Percentiles rank a stretch among this genome's conserved stretches.
phyloP scores from a whole-genome alignment of 345 rosid genomes.

The Cardamine occulta region DNA sequence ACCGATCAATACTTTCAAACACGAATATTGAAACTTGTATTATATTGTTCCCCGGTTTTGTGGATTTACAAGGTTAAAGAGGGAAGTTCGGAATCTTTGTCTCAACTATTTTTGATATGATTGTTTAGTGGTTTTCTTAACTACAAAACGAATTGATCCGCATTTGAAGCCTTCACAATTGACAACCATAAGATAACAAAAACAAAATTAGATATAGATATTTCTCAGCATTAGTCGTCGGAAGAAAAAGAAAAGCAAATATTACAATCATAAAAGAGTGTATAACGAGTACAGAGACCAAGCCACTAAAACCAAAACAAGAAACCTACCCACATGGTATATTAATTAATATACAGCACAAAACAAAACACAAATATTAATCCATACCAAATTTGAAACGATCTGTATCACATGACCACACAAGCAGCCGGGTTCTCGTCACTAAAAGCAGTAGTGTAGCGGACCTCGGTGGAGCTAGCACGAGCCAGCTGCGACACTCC shows the following conservation, averaged over 20 bases:
- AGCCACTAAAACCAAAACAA: slow-evolving; percentile 22
- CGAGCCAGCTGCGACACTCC: slow-evolving; percentile 75
- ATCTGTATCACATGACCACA: slow-evolving; percentile 58
- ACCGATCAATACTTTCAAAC: not conserved
- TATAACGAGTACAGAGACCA: not conserved
- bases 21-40: slow-evolving; percentile 17
- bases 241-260: not conserved
- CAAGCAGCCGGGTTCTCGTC: slow-evolving; percentile 87
- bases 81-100: slow-evolving; percentile 37
- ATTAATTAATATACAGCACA: slow-evolving; percentile 21
- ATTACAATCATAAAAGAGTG: not conserved
- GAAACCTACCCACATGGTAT: slow-evolving; percentile 25
- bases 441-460: slow-evolving; percentile 96
- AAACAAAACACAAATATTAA: not conserved
- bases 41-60: not conserved
- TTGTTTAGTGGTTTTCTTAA: slow-evolving; percentile 4
- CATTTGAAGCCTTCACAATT: not conserved
- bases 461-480: slow-evolving; percentile 92
- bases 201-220: not conserved
- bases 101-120: not conserved
- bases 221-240: not conserved
- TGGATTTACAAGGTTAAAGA: slow-evolving; percentile 31
- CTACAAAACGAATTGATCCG: slow-evolving; percentile 14
- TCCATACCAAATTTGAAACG: not conserved
- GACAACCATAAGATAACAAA: not conserved